Conservation (phyloP, 169 alveolate species). For the Besnoitia besnoiti region DNA sequence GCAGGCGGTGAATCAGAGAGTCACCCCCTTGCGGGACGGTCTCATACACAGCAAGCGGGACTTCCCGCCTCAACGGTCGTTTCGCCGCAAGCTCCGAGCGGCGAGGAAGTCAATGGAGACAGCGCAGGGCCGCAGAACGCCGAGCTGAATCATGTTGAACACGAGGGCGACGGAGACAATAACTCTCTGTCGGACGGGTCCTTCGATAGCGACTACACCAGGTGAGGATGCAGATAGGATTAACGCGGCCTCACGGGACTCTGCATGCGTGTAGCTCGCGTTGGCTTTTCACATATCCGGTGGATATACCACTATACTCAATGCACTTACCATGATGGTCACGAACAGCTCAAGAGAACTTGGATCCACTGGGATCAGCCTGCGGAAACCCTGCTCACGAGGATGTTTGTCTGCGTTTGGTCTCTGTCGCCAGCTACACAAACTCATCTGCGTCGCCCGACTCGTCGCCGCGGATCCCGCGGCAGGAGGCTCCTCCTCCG, state of each 20-base stretch:
- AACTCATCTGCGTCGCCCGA: background rate
- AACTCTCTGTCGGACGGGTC: background rate
- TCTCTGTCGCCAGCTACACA: no score
- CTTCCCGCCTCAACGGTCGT: no score
- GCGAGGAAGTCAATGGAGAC: background rate
- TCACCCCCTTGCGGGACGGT: background rate
- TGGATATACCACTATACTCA: no score
- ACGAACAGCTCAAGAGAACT: no score
- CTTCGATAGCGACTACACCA: background rate
- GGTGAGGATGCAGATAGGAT: background rate
- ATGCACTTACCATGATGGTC: no score
- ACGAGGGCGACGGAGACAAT: background rate
- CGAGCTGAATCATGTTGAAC: background rate
- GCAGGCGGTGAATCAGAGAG: background rate
- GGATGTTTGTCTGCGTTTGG: no score
- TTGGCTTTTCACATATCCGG: no score
- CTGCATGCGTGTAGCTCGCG: no score
- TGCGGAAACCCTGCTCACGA: no score
- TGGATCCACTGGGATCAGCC: no score
- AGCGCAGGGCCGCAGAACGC: background rate
- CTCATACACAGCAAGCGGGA: background rate
- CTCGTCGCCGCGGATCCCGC: background rate
- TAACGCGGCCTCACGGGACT: no score
- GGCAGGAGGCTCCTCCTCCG: background rate
- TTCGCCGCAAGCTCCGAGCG: background rate